These are phyloP conservation scores for Euphorbia corollata DNA, from an alignment of 441 rosid species.

Conservation along the genomic window DNA sequence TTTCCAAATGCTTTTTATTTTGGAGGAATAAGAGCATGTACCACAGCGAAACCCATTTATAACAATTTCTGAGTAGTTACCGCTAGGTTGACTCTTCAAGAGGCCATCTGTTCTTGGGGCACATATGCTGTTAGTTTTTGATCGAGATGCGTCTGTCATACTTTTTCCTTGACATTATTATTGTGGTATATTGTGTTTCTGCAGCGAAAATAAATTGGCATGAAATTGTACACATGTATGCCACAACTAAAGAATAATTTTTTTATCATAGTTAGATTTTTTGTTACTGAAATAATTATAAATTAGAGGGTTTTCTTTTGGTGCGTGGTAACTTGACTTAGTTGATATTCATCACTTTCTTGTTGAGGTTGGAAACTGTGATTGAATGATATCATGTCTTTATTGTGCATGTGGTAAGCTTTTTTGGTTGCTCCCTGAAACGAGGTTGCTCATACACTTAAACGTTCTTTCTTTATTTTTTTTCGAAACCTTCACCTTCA, in stretches of 20 bases:
- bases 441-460: neutral
- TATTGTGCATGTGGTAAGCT: neutral
- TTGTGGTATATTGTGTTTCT: neutral
- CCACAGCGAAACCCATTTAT: neutral
- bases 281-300: neutral
- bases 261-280: neutral
- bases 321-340: neutral
- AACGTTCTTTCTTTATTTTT: neutral
- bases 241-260: neutral
- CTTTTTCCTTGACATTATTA: neutral
- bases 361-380: neutral
- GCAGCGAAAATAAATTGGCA: neutral
- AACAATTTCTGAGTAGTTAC: neutral
- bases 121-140: neutral
- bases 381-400: neutral
- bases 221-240: neutral
- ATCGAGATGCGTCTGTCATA: neutral
- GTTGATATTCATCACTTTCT: neutral
- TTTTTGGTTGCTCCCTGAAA: neutral
- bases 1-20: neutral
- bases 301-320: neutral
- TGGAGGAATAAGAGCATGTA: neutral
- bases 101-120: neutral
- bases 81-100: neutral
- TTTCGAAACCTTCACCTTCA: neutral